These are phyloP conservation scores for Ustilago hordei DNA, from an alignment of 1,284 basidiomycete genomes.

Conservation along the genomic window DNA sequence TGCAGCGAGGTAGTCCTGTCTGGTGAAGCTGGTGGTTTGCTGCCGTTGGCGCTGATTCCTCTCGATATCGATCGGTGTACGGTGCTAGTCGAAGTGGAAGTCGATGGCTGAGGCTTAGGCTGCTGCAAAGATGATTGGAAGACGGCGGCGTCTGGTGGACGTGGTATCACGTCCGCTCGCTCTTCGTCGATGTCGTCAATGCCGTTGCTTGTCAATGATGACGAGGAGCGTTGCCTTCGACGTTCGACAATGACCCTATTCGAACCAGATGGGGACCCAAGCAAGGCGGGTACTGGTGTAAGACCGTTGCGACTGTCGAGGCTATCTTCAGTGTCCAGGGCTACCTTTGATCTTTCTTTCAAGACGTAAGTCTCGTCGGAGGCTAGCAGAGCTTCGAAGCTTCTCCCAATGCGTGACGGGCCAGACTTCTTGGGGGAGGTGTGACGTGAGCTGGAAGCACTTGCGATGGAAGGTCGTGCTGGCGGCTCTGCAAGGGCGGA, in stretches of 20 bases:
- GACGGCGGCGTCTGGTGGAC: slow-evolving; percentile 16
- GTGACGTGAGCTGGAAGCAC: slow-evolving; percentile 17
- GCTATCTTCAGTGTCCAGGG: slow-evolving; percentile 25
- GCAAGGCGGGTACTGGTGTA: background rate
- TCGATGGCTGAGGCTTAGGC: slow-evolving; percentile 7
- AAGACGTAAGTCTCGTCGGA: slow-evolving; percentile 56
- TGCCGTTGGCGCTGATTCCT: slow-evolving; percentile 1
- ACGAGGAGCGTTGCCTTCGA: slow-evolving; percentile 16
- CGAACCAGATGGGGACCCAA: slow-evolving; percentile 6
- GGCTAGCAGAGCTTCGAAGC: slow-evolving; percentile 53
- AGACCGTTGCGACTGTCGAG: background rate
- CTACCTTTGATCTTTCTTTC: slow-evolving; percentile 38
- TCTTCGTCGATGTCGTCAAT: slow-evolving; percentile 23
- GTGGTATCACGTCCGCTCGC: slow-evolving; percentile 22
- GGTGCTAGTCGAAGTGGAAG: slow-evolving; percentile 4
- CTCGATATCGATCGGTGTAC: slow-evolving; percentile 3
- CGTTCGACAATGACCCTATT: slow-evolving; percentile 44
- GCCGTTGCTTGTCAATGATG: slow-evolving; percentile 16
- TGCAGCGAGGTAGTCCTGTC: slow-evolving; percentile 45
- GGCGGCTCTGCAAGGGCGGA: slow-evolving; percentile 26
- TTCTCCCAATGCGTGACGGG: slow-evolving; percentile 40
- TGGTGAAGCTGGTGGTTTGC: slow-evolving; percentile 30
- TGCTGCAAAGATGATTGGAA: slow-evolving; percentile 20
- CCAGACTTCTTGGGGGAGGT: slow-evolving; percentile 26
- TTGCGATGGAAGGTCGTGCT: slow-evolving; percentile 10